Conservation (phyloP, 2,329 filamentous ascomycete species). For the Scedosporium apiospermum region DNA sequence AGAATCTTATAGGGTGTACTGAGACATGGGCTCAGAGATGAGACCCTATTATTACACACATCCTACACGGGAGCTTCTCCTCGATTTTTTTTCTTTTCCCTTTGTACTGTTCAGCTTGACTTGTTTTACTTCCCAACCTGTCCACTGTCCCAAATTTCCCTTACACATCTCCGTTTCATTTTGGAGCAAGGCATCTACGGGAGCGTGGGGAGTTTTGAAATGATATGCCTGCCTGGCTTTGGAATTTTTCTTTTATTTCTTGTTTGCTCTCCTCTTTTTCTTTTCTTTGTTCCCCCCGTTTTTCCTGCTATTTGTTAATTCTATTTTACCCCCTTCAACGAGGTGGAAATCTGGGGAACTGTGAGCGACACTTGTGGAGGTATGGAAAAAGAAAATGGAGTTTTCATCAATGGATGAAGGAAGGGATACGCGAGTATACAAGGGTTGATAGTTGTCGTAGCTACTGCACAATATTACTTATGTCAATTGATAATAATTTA, state of each 20-base stretch:
- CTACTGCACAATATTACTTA: background rate
- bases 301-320: background rate
- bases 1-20: background rate
- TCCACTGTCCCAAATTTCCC: background rate
- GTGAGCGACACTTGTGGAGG: background rate
- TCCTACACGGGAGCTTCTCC: background rate
- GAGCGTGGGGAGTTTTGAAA: background rate
- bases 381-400: background rate
- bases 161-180: background rate
- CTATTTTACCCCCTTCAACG: too few species aligned
- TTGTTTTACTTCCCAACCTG: background rate
- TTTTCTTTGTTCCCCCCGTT: background rate
- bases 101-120: background rate
- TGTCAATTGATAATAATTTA: background rate
- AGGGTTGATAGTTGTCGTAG: background rate
- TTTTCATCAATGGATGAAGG: background rate
- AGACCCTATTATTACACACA: background rate
- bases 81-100: constrained; percentile 2
- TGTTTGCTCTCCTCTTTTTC: background rate
- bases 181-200: background rate
- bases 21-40: background rate
- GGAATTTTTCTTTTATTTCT: background rate
- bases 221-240: background rate
- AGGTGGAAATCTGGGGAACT: too few species aligned
- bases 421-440: background rate